phyloP scores from a whole-genome alignment of 1,139 yeast species.

The Debaryomyces robertsiae region DNA sequence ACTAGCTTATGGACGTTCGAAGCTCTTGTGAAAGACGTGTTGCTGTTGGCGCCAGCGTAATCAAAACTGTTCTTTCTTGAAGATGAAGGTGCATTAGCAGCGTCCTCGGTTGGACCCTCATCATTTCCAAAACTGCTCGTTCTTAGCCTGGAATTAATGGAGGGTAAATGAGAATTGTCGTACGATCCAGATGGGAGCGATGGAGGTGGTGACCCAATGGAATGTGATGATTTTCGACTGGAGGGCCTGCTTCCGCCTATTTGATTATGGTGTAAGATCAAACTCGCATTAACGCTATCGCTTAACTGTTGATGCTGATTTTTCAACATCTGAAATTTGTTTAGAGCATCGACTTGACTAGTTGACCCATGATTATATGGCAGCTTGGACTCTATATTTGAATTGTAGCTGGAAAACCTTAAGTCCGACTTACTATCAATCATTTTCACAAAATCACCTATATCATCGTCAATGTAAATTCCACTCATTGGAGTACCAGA shows the following conservation, averaged over 20 bases:
- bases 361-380: slow-evolving; percentile 15
- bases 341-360: slow-evolving; percentile 32
- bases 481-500: slow-evolving; percentile 45
- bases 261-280: slow-evolving; percentile 31
- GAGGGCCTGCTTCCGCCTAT: slow-evolving; percentile 21
- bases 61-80: slow-evolving; percentile 8
- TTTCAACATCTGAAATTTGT: slow-evolving; percentile 40
- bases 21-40: slow-evolving; percentile 20
- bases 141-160: slow-evolving; percentile 47
- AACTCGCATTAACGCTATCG: slow-evolving; percentile 53
- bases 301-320: slow-evolving; percentile 50
- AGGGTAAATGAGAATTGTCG: slow-evolving; percentile 40
- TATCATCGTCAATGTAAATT: slow-evolving; percentile 62
- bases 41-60: slow-evolving; percentile 19
- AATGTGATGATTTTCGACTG: slow-evolving; percentile 40
- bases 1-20: slow-evolving; percentile 17
- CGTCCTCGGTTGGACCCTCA: slow-evolving; percentile 19
- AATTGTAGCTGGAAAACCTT: slow-evolving; percentile 28
- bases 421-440: slow-evolving; percentile 69
- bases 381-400: slow-evolving; percentile 13
- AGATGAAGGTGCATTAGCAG: slow-evolving; percentile 19
- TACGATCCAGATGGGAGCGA: slow-evolving; percentile 41
- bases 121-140: slow-evolving; percentile 28
- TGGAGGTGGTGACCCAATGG: slow-evolving; percentile 33
- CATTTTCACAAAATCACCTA: slow-evolving; percentile 78